Evolutionary conservation across 2,329 filamentous ascomycete genomes (phyloP).

Genomic region (Cladophialophora carrionii): DNA sequence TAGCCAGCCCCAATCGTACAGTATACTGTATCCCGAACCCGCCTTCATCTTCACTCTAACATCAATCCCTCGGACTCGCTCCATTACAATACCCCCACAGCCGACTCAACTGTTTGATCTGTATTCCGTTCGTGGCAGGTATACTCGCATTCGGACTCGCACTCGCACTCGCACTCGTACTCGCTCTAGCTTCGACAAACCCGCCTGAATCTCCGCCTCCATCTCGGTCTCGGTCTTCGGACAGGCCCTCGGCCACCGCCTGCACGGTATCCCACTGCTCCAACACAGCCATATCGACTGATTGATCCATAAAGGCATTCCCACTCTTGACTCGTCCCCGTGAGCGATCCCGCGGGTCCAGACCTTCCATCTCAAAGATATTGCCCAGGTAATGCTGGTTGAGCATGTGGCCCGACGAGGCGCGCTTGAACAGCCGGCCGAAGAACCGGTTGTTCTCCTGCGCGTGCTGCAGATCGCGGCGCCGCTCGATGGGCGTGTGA

Average conservation of each 20-base stretch:
- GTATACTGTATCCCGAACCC: not conserved
- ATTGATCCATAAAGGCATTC: constrained; percentile 45
- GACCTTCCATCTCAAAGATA: constrained; percentile 46
- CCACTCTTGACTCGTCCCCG: constrained; percentile 39
- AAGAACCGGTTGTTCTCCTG: constrained; percentile 51
- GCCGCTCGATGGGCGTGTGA: constrained; percentile 20
- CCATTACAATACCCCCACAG: constrained; percentile 50
- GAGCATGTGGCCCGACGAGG: constrained; percentile 48
- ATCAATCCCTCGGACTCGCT: constrained; percentile 35
- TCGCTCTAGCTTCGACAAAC: too few relatives aligned
- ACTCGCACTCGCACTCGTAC: too few relatives aligned
- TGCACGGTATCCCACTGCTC: constrained; percentile 32
- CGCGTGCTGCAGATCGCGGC: not conserved
- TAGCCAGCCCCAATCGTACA: too few relatives aligned
- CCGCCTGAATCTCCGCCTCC: constrained; percentile 1
- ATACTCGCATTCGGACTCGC: too few relatives aligned
- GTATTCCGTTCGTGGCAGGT: constrained; percentile 17
- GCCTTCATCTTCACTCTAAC: not conserved
- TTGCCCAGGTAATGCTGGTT: constrained; percentile 52
- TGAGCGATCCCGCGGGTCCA: constrained; percentile 22
- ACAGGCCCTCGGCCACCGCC: constrained; percentile 17
- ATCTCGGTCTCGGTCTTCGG: not conserved
- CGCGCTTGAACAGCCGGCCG: constrained; percentile 54
- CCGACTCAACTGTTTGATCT: constrained; percentile 46
- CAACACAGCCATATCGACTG: constrained; percentile 35